Conservation (phyloP, 2,329 filamentous ascomycete genomes). For the Mollisia scopiformis region DNA sequence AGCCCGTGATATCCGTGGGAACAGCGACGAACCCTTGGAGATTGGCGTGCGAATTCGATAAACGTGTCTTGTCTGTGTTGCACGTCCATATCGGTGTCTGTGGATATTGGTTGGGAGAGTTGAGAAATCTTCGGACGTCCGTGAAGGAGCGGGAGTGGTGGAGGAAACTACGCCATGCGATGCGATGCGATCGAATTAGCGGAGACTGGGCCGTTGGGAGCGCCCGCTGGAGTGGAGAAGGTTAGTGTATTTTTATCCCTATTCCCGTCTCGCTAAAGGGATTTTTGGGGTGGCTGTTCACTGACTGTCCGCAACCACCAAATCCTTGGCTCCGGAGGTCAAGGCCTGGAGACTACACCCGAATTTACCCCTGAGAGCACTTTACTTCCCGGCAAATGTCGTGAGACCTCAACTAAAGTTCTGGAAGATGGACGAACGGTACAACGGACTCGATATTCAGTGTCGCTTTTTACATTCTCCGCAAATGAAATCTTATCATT, state of each 20-base stretch:
- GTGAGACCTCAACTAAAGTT: not conserved
- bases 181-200: slow-evolving; percentile 15
- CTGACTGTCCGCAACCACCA: no score
- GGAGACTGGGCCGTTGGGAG: no score
- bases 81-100: not conserved
- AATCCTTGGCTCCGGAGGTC: slow-evolving; percentile 7
- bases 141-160: no score
- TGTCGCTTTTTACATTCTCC: no score
- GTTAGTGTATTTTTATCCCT: not conserved
- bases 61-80: not conserved
- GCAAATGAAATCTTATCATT: no score
- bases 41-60: not conserved
- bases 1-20: slow-evolving; percentile 4
- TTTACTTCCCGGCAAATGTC: not conserved
- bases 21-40: not conserved
- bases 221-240: not conserved
- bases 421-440: not conserved
- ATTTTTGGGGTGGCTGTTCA: not conserved
- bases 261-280: slow-evolving; percentile 1
- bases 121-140: not conserved
- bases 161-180: no score
- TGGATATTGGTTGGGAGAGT: not conserved
- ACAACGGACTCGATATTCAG: no score
- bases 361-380: not conserved
- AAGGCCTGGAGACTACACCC: not conserved